These are phyloP conservation scores for Daldinia concentrica DNA, from an alignment of 495 filamentous ascomycete genomes.

Conservation along the genomic window DNA sequence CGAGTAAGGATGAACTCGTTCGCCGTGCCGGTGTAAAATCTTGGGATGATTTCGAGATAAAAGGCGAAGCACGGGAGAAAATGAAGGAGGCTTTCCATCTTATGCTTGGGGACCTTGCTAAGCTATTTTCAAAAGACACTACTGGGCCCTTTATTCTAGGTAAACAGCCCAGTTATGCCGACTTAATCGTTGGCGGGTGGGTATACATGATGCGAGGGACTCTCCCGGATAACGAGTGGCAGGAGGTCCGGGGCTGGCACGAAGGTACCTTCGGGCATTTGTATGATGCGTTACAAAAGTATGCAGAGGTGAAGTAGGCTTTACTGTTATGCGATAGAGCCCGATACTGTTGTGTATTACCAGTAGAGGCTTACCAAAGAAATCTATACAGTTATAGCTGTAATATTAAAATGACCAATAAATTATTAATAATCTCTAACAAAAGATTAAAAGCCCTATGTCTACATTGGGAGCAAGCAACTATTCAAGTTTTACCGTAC, in stretches of 20 bases:
- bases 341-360: too few species aligned
- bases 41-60: conserved; percentile 59
- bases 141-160: conserved; percentile 64
- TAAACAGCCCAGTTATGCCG: conserved; percentile 62
- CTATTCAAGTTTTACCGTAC: too few species aligned
- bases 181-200: conserved; percentile 71
- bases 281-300: conserved; percentile 55
- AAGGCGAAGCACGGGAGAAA: conserved; percentile 55
- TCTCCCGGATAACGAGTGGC: conserved; percentile 59
- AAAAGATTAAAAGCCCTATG: too few species aligned
- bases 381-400: too few species aligned
- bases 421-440: too few species aligned
- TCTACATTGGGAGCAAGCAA: too few species aligned
- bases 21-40: conserved; percentile 53
- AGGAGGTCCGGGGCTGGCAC: conserved; percentile 62
- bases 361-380: too few species aligned
- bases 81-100: conserved; percentile 49
- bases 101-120: conserved; percentile 55
- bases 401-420: too few species aligned
- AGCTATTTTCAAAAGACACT: conserved; percentile 49
- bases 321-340: not conserved
- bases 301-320: conserved; percentile 6
- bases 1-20: conserved; percentile 55
- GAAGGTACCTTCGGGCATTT: conserved; percentile 57
- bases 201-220: conserved; percentile 55